Evolutionary conservation across 768 basidiomycete species (phyloP), one percentile per base, ranked within the genome.

Genomic region (Ramaria rubella): DNA sequence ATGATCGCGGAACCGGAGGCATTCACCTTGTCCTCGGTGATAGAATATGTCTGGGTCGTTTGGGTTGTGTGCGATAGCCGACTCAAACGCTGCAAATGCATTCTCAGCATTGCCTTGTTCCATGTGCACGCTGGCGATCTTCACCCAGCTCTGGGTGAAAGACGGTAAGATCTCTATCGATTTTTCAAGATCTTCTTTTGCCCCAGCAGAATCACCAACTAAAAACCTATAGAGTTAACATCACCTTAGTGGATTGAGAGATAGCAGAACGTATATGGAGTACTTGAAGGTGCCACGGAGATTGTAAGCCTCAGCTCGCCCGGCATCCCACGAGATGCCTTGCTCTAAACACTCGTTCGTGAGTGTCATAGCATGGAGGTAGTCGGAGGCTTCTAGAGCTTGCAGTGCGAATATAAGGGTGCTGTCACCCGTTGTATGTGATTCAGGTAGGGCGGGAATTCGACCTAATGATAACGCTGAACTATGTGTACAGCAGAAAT

Each of bases 91-190:
- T 58, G 86, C 82, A 71, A 98, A 94, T 1, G 95, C 89, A 61
- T 81, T 82, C 19, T 76, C 72, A 12, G 89, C 79, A 60, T 93
- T 81, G 38, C 86, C 86, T 64, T 94, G 86, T 68, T 99, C 96
- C 95, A 99, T 98, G 70, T 94, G 79, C 36, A 98, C 94, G 63
- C 87, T 91, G 14, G 95, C 96, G 59, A 98, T 85, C 79, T 99
- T 99, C 62, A 99, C 94, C 69, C 91, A 81, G 62, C 83, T 87
- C 71, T 97, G 95, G 0, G 91, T 92, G 63, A 85, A 82, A 42
- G 72, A 73, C 14, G 80, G 90, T 57, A 75, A 69, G 29, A 95
- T 72, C 51, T 78, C 72, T 54, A 95, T 75, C 44, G 87, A 87
- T 63, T 86, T 82, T 44, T 87, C 79, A 33, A 98, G 75, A 69